Conservation (phyloP, 805 yeast genomes). For the Candida ponderosae region DNA sequence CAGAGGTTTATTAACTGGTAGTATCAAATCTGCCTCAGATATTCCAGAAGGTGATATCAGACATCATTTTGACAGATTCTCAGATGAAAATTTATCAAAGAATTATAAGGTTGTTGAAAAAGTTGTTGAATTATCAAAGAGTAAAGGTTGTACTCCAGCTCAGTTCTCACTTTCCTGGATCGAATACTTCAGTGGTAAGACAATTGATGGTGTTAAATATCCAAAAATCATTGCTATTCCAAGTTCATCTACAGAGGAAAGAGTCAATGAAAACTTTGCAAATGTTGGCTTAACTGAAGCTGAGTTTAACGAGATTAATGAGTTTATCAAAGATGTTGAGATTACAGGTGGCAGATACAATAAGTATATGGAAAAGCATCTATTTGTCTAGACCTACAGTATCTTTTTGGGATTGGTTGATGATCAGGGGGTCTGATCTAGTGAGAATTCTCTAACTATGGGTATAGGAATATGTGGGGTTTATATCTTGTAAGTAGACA, state of each 20-base stretch:
- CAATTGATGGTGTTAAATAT: constrained; percentile 21
- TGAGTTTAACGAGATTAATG: constrained; percentile 48
- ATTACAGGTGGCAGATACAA: constrained; percentile 54
- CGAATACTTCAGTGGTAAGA: constrained; percentile 28
- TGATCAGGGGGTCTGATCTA: too few species aligned
- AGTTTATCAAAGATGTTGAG: constrained; percentile 31
- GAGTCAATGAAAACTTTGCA: constrained; percentile 55
- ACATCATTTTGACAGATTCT: constrained; percentile 44
- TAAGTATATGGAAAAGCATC: constrained; percentile 13
- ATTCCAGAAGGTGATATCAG: constrained; percentile 54
- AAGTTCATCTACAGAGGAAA: constrained; percentile 52
- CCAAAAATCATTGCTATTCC: constrained; percentile 75
- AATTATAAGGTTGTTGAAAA: constrained; percentile 44
- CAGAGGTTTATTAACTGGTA: constrained; percentile 70
- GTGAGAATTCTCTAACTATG: too few species aligned
- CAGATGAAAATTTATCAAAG: constrained; percentile 43
- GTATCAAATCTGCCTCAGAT: constrained; percentile 34
- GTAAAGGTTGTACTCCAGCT: constrained; percentile 41
- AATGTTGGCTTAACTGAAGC: constrained; percentile 40
- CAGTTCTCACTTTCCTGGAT: constrained; percentile 71
- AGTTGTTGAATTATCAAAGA: constrained; percentile 41
- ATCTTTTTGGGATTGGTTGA: too few species aligned
- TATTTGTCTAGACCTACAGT: constrained; percentile 2
- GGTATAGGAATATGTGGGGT: too few species aligned
- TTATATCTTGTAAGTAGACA: too few species aligned